Conservation (phyloP, 2,329 filamentous ascomycete genomes). For the Lecanicillium sp. region DNA sequence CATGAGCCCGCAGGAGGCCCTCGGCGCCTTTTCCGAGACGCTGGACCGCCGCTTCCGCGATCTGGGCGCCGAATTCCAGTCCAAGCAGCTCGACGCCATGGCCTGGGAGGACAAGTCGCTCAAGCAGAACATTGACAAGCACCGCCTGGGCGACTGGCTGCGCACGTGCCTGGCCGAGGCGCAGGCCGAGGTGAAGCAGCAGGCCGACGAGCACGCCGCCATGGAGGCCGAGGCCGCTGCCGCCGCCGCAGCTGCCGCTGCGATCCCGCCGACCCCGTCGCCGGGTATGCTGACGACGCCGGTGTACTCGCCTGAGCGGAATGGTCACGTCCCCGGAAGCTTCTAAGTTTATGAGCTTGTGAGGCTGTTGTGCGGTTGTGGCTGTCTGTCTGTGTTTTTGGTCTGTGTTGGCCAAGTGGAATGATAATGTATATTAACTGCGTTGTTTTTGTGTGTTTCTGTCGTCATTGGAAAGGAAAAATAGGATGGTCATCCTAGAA, state of each 20-base stretch:
- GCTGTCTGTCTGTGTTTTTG: too few species aligned
- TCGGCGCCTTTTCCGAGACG: constrained; percentile 56
- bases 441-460: constrained; percentile 1
- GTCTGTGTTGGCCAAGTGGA: background rate
- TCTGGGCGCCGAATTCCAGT: constrained; percentile 57
- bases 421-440: constrained; percentile 9
- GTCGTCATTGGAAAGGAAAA: too few species aligned
- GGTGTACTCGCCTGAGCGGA: constrained; percentile 12
- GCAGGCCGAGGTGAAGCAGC: constrained; percentile 27
- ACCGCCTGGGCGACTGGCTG: constrained; percentile 65
- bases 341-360: constrained; percentile 6
- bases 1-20: constrained; percentile 45
- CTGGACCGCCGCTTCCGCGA: constrained; percentile 55
- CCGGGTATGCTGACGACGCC: too few species aligned
- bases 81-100: constrained; percentile 66
- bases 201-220: constrained; percentile 23
- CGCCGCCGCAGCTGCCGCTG: background rate
- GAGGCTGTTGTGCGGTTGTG: background rate
- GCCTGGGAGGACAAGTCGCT: constrained; percentile 64
- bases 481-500: too few species aligned
- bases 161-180: constrained; percentile 33
- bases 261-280: too few species aligned
- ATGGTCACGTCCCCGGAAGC: constrained; percentile 12
- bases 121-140: constrained; percentile 57
- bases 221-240: constrained; percentile 4